phyloP scores from a whole-genome alignment of 129 eudicot genomes.

The Kitagawia praeruptora region DNA sequence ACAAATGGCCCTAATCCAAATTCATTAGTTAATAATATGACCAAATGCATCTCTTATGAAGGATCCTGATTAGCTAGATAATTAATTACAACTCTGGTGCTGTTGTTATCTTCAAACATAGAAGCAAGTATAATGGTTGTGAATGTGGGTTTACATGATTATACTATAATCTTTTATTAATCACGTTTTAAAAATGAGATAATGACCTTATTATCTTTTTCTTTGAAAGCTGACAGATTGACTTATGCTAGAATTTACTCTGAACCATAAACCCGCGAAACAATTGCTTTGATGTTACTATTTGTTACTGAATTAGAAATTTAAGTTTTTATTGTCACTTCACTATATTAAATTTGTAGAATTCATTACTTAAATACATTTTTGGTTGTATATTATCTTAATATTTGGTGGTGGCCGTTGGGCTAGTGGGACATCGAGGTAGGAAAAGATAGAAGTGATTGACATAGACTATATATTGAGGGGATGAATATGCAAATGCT shows the following conservation, averaged over 20 bases:
- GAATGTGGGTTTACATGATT: no score
- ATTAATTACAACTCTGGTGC: no score
- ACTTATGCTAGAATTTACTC: background rate
- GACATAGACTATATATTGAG: background rate
- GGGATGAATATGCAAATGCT: background rate
- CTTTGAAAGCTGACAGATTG: background rate
- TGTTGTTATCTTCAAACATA: no score
- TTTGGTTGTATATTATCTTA: background rate
- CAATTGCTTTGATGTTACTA: no score
- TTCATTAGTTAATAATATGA: no score
- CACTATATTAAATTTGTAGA: no score
- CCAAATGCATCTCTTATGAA: no score
- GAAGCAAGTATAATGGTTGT: no score
- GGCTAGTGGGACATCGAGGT: background rate
- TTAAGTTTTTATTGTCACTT: no score
- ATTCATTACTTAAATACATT: background rate
- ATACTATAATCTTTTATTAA: no score
- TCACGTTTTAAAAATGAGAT: background rate
- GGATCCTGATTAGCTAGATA: no score
- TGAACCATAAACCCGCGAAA: background rate
- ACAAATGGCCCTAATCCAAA: no score
- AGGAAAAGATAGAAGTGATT: constrained; percentile 3
- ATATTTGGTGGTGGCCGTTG: background rate
- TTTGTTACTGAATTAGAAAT: background rate
- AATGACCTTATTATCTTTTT: background rate